These are phyloP conservation scores for Phalaenopsis hybrid DNA, from an alignment of 116 monocot species.

Conservation along the genomic window DNA sequence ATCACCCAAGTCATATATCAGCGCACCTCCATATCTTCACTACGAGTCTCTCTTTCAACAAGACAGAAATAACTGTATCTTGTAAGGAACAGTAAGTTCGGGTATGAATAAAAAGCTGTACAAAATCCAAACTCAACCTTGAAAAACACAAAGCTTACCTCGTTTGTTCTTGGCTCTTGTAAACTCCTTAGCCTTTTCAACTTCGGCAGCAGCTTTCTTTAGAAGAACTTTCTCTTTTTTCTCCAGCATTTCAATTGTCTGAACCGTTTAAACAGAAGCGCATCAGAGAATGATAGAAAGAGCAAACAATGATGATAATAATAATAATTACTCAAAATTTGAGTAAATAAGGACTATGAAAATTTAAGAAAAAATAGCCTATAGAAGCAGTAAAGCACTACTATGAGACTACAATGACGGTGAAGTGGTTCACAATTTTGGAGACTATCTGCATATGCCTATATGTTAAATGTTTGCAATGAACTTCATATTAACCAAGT, in stretches of 20 bases:
- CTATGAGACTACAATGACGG: not conserved
- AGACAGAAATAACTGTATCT: not conserved
- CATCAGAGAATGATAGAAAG: not conserved
- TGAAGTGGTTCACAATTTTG: too few species aligned
- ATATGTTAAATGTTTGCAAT: too few species aligned
- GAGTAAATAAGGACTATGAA: not conserved
- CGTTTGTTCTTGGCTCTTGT: constrained; percentile 56
- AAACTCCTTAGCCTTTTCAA: constrained; percentile 53
- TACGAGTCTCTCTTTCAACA: not conserved
- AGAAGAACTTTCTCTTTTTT: constrained; percentile 47
- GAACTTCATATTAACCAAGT: not conserved
- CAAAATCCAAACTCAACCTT: not conserved
- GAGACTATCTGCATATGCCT: too few species aligned
- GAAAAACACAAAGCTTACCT: constrained; percentile 23
- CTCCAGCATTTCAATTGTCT: constrained; percentile 62
- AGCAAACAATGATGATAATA: not conserved
- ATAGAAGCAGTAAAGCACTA: not conserved
- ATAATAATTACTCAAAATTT: not conserved
- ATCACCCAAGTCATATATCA: not conserved
- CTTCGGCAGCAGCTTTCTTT: constrained; percentile 47
- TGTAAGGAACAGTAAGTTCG: not conserved
- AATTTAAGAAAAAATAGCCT: not conserved
- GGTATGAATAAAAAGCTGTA: not conserved
- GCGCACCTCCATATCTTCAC: not conserved
- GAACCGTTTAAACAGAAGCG: not conserved